Conservation (phyloP, 2,329 filamentous ascomycete species). For the Dactylellina parvicollis region DNA sequence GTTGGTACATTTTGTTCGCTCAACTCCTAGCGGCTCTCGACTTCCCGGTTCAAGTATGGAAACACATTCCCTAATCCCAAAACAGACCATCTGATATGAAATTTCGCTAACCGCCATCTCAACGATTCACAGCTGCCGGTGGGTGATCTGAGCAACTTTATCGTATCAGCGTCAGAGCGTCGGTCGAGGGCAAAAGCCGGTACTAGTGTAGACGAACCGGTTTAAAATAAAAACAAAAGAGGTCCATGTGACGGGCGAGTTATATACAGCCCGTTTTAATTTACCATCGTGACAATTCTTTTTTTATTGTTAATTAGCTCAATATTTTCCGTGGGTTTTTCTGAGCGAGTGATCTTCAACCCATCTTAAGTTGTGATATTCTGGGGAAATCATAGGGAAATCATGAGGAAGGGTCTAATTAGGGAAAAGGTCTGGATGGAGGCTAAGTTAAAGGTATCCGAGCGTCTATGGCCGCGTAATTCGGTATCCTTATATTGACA, state of each 20-base stretch:
- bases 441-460: slow-evolving; percentile 7
- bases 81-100: background rate
- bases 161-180: slow-evolving; percentile 33
- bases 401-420: background rate
- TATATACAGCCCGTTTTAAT: background rate
- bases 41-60: slow-evolving; percentile 45
- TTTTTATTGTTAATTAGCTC: too few species aligned
- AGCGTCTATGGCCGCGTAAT: background rate
- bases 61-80: slow-evolving; percentile 15
- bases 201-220: slow-evolving; percentile 28
- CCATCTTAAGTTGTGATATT: background rate
- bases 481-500: background rate
- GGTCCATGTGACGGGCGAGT: slow-evolving; percentile 5
- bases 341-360: too few species aligned
- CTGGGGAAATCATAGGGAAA: background rate
- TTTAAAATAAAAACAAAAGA: slow-evolving; percentile 3
- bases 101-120: slow-evolving; percentile 36
- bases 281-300: background rate
- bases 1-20: slow-evolving; percentile 50
- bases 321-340: too few species aligned
- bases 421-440: background rate
- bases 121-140: slow-evolving; percentile 46
- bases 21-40: slow-evolving; percentile 48
- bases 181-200: slow-evolving; percentile 16
- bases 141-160: slow-evolving; percentile 44